phyloP scores from a whole-genome alignment of 306 rosid genomes.

The Crotalaria pallida region DNA sequence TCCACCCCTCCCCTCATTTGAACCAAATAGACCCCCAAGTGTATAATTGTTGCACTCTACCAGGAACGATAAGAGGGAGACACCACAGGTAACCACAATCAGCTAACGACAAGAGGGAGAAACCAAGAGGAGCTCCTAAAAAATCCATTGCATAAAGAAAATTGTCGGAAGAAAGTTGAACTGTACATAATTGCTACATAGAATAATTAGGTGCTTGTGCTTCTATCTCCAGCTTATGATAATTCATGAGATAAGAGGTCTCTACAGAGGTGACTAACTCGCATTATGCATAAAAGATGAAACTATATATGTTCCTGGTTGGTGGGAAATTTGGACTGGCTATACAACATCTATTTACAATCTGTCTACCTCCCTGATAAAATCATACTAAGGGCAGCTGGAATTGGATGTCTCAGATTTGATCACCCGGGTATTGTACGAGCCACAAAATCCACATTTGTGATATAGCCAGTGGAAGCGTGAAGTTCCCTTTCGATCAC shows the following conservation, averaged over 20 bases:
- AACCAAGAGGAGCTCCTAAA: not conserved
- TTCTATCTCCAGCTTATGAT: slow-evolving; percentile 2
- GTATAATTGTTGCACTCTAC: too few species aligned
- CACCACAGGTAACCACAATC: not conserved
- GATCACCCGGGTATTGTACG: slow-evolving; percentile 93
- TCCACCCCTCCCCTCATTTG: too few species aligned
- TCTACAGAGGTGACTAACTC: slow-evolving; percentile 15
- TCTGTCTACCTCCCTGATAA: slow-evolving; percentile 27
- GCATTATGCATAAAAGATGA: slow-evolving; percentile 16
- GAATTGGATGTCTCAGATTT: slow-evolving; percentile 43
- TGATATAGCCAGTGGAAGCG: slow-evolving; percentile 95
- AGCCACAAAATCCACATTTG: slow-evolving; percentile 84
- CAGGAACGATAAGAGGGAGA: too few species aligned
- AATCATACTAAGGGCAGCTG: slow-evolving; percentile 42
- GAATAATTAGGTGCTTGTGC: slow-evolving; percentile 10
- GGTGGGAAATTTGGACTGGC: slow-evolving; percentile 38
- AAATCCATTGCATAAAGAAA: not conserved
- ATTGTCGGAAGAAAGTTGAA: not conserved
- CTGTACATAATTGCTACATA: slow-evolving; percentile 26
- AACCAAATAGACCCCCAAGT: too few species aligned
- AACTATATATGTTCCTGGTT: slow-evolving; percentile 25
- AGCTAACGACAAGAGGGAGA: not conserved
- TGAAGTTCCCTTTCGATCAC: slow-evolving; percentile 68
- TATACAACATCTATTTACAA: slow-evolving; percentile 74
- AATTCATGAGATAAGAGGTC: slow-evolving; percentile 14